Percentiles rank a stretch among this genome's conserved stretches.
These are phyloP conservation scores for Acanthamoeba castellanii DNA, from an alignment of 208 protist genomes.

Conservation along the genomic window DNA sequence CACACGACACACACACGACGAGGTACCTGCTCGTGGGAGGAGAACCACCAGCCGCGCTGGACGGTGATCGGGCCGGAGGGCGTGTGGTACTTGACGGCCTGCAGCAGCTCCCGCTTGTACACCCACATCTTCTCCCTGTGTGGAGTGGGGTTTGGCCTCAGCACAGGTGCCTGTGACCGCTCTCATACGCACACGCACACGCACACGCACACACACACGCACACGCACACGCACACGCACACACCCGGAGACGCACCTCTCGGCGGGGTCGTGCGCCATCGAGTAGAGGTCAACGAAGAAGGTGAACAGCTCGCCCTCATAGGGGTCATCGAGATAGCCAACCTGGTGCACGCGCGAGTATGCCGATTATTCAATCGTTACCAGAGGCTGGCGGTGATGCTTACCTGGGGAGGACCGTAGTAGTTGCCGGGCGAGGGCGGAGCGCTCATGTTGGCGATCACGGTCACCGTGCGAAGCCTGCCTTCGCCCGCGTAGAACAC, in stretches of 20 bases:
- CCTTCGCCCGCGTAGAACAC: slow-evolving; percentile 81
- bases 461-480: slow-evolving; percentile 71
- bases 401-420: background rate
- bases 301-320: slow-evolving; percentile 82
- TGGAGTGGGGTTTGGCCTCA: no score
- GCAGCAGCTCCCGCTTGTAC: slow-evolving; percentile 77
- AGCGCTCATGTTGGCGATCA: slow-evolving; percentile 76
- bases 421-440: slow-evolving; percentile 58
- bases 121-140: slow-evolving; percentile 83
- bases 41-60: slow-evolving; percentile 84
- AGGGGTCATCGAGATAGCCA: slow-evolving; percentile 76
- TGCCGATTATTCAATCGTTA: background rate
- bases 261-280: background rate
- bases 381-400: background rate
- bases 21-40: slow-evolving; percentile 74
- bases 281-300: slow-evolving; percentile 83
- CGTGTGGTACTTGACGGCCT: slow-evolving; percentile 64
- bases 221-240: no score
- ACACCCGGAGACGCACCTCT: background rate
- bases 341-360: no score
- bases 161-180: no score
- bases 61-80: slow-evolving; percentile 76
- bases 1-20: background rate
- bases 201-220: background rate
- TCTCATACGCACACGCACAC: background rate